phyloP scores from a whole-genome alignment of 108 stramenopile species.

The Skeletonema marinoi region DNA sequence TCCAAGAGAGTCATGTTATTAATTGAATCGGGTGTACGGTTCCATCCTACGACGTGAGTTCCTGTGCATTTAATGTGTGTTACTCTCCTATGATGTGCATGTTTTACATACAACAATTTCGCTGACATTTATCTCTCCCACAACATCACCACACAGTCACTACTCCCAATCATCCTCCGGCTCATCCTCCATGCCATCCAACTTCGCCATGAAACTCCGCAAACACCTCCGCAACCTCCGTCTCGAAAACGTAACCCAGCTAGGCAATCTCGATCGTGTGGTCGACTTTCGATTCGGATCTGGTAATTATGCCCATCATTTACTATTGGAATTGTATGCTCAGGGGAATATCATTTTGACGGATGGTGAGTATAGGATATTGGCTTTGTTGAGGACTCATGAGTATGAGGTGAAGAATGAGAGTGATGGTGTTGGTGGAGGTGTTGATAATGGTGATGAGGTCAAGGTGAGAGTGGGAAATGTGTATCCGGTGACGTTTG shows the following conservation, averaged over 20 bases:
- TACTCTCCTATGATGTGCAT: neutral
- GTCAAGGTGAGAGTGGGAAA: constrained; percentile 84
- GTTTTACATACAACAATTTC: too few relatives aligned
- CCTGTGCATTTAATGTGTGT: constrained; percentile 17
- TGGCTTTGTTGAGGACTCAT: constrained; percentile 91
- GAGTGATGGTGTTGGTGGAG: neutral
- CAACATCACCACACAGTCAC: neutral
- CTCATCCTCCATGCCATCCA: constrained; percentile 72
- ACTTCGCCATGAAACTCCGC: constrained; percentile 95
- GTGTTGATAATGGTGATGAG: constrained; percentile 41
- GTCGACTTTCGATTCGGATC: constrained; percentile 92
- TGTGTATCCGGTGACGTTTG: constrained; percentile 88
- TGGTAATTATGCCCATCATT: constrained; percentile 75
- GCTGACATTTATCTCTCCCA: neutral
- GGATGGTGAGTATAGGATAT: constrained; percentile 78
- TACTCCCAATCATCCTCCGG: constrained; percentile 30
- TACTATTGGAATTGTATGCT: constrained; percentile 95
- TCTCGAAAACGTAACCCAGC: constrained; percentile 88
- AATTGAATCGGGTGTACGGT: constrained; percentile 94
- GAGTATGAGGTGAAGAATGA: constrained; percentile 65
- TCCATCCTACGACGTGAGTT: constrained; percentile 81
- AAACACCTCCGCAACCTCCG: constrained; percentile 93
- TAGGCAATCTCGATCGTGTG: constrained; percentile 93
- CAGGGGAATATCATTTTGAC: constrained; percentile 92
- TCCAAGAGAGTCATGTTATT: constrained; percentile 65